Base-by-base conservation (phyloP, 1,284 basidiomycete species). In the Sparassis latifolia region DNA sequence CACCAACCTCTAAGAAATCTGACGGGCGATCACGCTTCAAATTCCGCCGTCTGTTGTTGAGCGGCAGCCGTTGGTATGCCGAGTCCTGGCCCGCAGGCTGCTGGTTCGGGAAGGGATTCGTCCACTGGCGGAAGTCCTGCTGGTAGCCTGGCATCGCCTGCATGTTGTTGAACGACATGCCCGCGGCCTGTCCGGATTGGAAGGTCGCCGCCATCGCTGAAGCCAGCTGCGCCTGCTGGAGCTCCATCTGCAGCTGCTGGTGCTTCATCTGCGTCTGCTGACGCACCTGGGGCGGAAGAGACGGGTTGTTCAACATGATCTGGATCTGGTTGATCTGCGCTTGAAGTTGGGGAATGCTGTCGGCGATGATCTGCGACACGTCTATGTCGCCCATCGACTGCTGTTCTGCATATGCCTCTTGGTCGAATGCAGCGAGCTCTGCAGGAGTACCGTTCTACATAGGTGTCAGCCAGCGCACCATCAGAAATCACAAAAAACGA, bases 21-120 rank as follows among this genome's bases (percentile, higher is more conserved):
- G 84, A 84, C 2, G 89, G 88, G 41, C 88, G 73, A 38, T 91
- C 88, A 4, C 89, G 76, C 68, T 92, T 91, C 57, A 87, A 61
- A 58, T 79, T 81, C 61, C 86, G 71, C 51, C 89, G 75, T 53
- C 88, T 73, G 58, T 86, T 89, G 62, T 90, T 91, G 51, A 90
- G 66, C 32, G 89, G 87, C 47, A 89, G 63, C 44, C 89, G 75
- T 64, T 92, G 88, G 65, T 91, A 91, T n/a, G 89, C 84, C 10
- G 87, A 89, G 55, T 90, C 88, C 61, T 80, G 79, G 4, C 76
- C 76, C 44, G 76, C 71, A 40, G 77, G 76, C 62, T 85, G 84
- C 60, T 85, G 82, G 54, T 76, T 80, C 47, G 74, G 59, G 64
- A 79, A 85, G 44, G 76, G 72, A 56, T 76, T 75, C 58, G 73